phyloP scores from a whole-genome alignment of 805 yeast genomes.

The Kodamaea hsintzibuensis region DNA sequence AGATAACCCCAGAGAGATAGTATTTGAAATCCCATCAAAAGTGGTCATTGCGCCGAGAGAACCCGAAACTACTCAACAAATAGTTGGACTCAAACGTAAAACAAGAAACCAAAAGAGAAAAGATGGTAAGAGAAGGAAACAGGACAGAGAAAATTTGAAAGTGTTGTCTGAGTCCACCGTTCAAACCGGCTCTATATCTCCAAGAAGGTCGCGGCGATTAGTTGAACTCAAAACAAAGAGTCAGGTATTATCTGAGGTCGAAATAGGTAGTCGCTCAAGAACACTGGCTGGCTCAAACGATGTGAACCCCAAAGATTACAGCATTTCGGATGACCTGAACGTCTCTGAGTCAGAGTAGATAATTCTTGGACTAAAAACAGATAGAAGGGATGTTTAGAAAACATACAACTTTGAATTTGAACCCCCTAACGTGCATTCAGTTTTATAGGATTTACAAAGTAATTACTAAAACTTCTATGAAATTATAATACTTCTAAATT shows the following conservation, averaged over 20 bases:
- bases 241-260: neutral
- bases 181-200: neutral
- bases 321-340: neutral
- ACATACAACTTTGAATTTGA: too few species aligned
- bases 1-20: too few species aligned
- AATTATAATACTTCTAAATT: too few species aligned
- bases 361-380: too few species aligned
- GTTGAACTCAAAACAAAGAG: neutral
- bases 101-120: slow-evolving; percentile 1
- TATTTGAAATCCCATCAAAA: too few species aligned
- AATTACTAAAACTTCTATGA: too few species aligned
- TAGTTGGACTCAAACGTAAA: neutral
- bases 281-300: neutral
- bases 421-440: too few species aligned
- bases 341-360: neutral
- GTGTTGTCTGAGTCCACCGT: neutral
- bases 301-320: neutral
- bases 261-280: too few species aligned
- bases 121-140: neutral
- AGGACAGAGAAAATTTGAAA: neutral
- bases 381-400: too few species aligned
- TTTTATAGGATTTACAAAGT: too few species aligned
- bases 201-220: neutral
- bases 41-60: too few species aligned
- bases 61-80: neutral